These are phyloP conservation scores for Aspergillus baeticus DNA, from an alignment of 495 filamentous ascomycete species.

Conservation along the genomic window DNA sequence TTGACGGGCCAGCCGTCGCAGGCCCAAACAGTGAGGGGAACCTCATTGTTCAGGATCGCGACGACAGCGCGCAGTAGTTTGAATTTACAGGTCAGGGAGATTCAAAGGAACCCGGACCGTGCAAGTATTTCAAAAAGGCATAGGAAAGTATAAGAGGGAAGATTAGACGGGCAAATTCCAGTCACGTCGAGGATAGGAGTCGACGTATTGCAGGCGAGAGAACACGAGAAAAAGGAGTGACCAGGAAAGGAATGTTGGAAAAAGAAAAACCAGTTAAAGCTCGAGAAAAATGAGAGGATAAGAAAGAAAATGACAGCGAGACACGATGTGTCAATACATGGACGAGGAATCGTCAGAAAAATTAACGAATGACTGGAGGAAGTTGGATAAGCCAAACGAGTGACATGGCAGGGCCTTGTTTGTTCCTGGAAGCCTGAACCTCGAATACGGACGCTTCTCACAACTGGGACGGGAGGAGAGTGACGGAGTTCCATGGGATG, in stretches of 20 bases:
- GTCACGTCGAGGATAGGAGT: conserved; percentile 10
- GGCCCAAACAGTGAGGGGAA: conserved; percentile 54
- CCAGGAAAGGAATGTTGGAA: conserved; percentile 31
- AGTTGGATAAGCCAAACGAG: conserved; percentile 30
- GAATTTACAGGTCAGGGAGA: conserved; percentile 15
- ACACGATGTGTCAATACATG: conserved; percentile 11
- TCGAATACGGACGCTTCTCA: not conserved
- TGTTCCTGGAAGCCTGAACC: conserved; percentile 8
- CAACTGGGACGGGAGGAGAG: not conserved
- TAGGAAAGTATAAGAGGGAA: conserved; percentile 6
- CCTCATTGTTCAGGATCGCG: conserved; percentile 52
- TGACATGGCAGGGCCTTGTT: conserved; percentile 27
- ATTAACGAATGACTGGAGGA: conserved; percentile 43
- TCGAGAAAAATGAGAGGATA: conserved; percentile 22
- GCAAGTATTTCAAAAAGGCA: not conserved
- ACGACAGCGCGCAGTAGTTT: conserved; percentile 36
- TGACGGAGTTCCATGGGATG: not conserved
- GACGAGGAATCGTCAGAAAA: conserved; percentile 16
- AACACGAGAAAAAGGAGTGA: conserved; percentile 31
- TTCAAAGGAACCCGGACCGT: not conserved
- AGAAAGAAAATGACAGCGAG: conserved; percentile 5
- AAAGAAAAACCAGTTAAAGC: conserved; percentile 25
- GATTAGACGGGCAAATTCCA: conserved; percentile 5
- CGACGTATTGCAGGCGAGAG: conserved; percentile 27
- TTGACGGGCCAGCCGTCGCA: conserved; percentile 50